Percentiles rank a stretch among this genome's conserved stretches.
These are phyloP conservation scores for Penicillium psychrofluorescens DNA, from an alignment of 495 filamentous ascomycete genomes.

Conservation along the genomic window DNA sequence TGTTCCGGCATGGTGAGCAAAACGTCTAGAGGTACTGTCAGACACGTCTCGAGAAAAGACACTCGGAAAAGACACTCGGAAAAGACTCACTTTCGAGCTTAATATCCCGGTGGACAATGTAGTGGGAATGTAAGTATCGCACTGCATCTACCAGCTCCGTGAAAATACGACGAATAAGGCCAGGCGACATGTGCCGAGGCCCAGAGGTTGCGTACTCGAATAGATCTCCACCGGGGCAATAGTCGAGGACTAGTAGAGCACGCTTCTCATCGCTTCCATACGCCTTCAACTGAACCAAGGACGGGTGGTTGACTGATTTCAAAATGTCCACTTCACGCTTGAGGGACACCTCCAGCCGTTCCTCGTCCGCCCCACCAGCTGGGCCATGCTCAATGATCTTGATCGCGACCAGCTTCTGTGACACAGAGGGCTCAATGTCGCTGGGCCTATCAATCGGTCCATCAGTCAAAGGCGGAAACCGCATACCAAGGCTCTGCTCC, in stretches of 20 bases:
- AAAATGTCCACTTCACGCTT: slow-evolving; percentile 94
- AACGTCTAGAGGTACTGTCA: slow-evolving; percentile 56
- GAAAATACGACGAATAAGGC: slow-evolving; percentile 77
- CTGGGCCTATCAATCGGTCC: slow-evolving; percentile 28
- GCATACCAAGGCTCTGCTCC: slow-evolving; percentile 17
- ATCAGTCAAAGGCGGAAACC: slow-evolving; percentile 20
- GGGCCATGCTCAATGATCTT: slow-evolving; percentile 95
- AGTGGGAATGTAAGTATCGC: slow-evolving; percentile 72
- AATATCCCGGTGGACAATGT: slow-evolving; percentile 93
- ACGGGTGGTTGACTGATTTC: slow-evolving; percentile 78
- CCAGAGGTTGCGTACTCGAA: slow-evolving; percentile 79
- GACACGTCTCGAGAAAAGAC: slow-evolving; percentile 5
- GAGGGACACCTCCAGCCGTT: slow-evolving; percentile 82
- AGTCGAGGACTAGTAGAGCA: slow-evolving; percentile 78
- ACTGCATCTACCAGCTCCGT: slow-evolving; percentile 81
- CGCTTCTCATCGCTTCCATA: slow-evolving; percentile 75
- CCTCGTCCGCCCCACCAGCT: slow-evolving; percentile 81
- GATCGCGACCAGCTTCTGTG: slow-evolving; percentile 77
- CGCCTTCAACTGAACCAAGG: slow-evolving; percentile 79
- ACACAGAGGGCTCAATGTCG: slow-evolving; percentile 38
- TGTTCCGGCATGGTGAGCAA: slow-evolving; percentile 71
- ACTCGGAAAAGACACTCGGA: background rate
- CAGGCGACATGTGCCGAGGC: slow-evolving; percentile 54
- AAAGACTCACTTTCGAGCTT: slow-evolving; percentile 84
- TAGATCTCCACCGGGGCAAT: slow-evolving; percentile 88